Evolutionary conservation across 2,329 filamentous ascomycete genomes (phyloP).

Genomic region (Podosphaera aphanis): DNA sequence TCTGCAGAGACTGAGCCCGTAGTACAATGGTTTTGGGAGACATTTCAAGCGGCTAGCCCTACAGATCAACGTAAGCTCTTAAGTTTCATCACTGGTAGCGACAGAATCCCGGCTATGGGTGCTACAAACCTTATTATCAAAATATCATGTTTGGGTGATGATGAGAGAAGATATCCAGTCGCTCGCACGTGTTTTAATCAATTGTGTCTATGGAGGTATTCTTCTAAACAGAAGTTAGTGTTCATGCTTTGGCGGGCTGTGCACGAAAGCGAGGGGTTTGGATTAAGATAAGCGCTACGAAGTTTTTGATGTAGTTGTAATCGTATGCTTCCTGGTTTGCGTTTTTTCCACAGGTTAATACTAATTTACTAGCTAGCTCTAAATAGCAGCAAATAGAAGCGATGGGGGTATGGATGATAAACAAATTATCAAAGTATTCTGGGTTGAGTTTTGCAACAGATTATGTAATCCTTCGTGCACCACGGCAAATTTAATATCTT

Average conservation of each 20-base stretch:
- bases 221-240: constrained; percentile 41
- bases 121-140: constrained; percentile 57
- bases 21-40: constrained; percentile 72
- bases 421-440: too few species aligned
- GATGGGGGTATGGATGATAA: neutral
- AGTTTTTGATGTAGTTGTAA: neutral
- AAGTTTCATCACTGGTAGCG: constrained; percentile 73
- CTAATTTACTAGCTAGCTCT: neutral
- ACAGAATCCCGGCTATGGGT: constrained; percentile 74
- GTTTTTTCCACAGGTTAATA: neutral
- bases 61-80: constrained; percentile 55
- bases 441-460: too few species aligned
- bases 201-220: constrained; percentile 53
- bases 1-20: constrained; percentile 39
- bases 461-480: too few species aligned
- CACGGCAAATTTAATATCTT: too few species aligned
- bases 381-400: neutral
- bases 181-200: constrained; percentile 84
- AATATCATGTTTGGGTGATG: constrained; percentile 51
- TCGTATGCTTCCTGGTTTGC: neutral
- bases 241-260: constrained; percentile 63
- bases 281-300: constrained; percentile 38
- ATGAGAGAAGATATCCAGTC: constrained; percentile 53
- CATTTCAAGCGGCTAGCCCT: constrained; percentile 42
- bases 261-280: constrained; percentile 79